Percentiles rank a stretch among this genome's conserved stretches.
Conservation (phyloP, 2,329 filamentous ascomycete species). For the Pseudonectria buxi region DNA sequence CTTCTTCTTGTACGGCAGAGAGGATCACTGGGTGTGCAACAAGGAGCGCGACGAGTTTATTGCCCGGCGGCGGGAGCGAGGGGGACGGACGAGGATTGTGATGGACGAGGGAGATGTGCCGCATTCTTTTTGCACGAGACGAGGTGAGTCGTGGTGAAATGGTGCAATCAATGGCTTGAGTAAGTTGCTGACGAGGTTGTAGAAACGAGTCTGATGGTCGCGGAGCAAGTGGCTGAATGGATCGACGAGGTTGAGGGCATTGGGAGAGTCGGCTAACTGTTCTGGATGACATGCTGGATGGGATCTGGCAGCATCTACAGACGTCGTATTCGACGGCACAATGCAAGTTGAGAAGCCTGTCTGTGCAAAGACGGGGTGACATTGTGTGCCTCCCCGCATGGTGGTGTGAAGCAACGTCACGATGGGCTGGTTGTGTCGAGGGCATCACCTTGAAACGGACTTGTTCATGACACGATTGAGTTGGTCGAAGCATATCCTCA, state of each 20-base stretch:
- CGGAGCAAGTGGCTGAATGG: conserved; percentile 24
- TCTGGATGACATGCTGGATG: too few relatives aligned
- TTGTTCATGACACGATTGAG: too few relatives aligned
- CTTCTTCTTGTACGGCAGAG: conserved; percentile 52
- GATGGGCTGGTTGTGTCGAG: too few relatives aligned
- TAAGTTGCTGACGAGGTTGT: conserved; percentile 1
- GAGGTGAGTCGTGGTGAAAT: conserved; percentile 26
- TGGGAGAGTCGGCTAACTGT: neutral
- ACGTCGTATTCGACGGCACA: too few relatives aligned
- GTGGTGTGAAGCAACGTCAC: too few relatives aligned
- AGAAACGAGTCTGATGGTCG: conserved; percentile 24
- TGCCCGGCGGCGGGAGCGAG: conserved; percentile 29
- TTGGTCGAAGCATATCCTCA: too few relatives aligned
- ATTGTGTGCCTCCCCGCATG: too few relatives aligned
- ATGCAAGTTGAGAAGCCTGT: too few relatives aligned
- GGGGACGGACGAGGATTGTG: conserved; percentile 39
- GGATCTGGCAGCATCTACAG: too few relatives aligned
- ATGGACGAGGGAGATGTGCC: conserved; percentile 50
- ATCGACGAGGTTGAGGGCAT: conserved; percentile 21
- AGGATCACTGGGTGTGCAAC: conserved; percentile 58
- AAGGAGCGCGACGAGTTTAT: conserved; percentile 52
- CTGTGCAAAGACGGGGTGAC: too few relatives aligned
- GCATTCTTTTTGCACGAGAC: conserved; percentile 51
- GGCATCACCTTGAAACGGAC: too few relatives aligned
- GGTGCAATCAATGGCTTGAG: conserved; percentile 3